These are phyloP conservation scores for Triangularia setosa DNA, from an alignment of 2,329 filamentous ascomycete species.

Conservation along the genomic window DNA sequence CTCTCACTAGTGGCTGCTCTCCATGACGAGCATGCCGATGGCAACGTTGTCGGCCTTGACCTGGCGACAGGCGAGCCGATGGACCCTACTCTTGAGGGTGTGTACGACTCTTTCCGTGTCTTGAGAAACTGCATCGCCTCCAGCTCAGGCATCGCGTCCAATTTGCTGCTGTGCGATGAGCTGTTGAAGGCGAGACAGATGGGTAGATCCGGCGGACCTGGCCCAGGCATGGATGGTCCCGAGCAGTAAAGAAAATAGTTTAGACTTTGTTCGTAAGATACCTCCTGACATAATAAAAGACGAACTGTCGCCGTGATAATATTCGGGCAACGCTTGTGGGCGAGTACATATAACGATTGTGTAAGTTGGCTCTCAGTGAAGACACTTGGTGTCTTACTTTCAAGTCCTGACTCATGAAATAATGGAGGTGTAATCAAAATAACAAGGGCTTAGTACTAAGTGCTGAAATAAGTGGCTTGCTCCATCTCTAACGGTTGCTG, in stretches of 20 bases:
- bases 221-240: slow-evolving; percentile 61
- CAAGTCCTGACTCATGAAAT: background rate
- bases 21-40: slow-evolving; percentile 80
- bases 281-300: slow-evolving; percentile 21
- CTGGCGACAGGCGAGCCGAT: slow-evolving; percentile 85
- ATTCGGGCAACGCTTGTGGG: background rate
- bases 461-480: background rate
- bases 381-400: background rate
- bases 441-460: background rate
- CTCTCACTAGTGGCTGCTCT: slow-evolving; percentile 67
- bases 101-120: slow-evolving; percentile 95
- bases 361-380: background rate
- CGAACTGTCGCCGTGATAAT: slow-evolving; percentile 14
- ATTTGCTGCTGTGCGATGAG: slow-evolving; percentile 93
- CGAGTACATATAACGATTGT: background rate
- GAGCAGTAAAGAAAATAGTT: slow-evolving; percentile 39
- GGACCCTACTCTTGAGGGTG: slow-evolving; percentile 88
- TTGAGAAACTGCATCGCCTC: slow-evolving; percentile 90
- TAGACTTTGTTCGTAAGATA: slow-evolving; percentile 37
- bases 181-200: slow-evolving; percentile 97
- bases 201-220: slow-evolving; percentile 62
- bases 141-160: slow-evolving; percentile 90
- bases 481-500: background rate
- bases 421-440: background rate
- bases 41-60: slow-evolving; percentile 82